Base-by-base conservation (phyloP, 179 eudicot genomes). In the Spinacia oleracea region DNA sequence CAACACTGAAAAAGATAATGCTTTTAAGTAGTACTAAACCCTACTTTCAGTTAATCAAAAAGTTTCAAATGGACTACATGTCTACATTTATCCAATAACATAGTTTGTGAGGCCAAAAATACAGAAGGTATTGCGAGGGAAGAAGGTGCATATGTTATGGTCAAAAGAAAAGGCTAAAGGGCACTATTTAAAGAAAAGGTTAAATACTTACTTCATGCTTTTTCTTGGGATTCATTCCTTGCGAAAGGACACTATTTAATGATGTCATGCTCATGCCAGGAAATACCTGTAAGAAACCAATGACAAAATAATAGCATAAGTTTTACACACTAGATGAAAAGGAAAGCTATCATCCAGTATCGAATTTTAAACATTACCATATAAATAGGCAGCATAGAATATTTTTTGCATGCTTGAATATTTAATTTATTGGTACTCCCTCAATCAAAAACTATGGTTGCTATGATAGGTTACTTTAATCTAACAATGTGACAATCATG, bases 171-270 rank as follows among this genome's bases (percentile, higher is more conserved):
- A 68, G 31, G 77, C 4, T 5, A 64, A 53, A 70, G n/a, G n/a
- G n/a, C n/a, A n/a, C n/a, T n/a, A n/a, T n/a, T n/a, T n/a, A n/a
- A n/a, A n/a, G n/a, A n/a, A n/a, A n/a, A n/a, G n/a, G n/a, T 80
- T 18, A n/a, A 77, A 62, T 31, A 82, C 95, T 72, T 88, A 91
- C 98, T 86, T 95, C 98, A 51, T 95, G 98, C 75, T 89, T 91
- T 84, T 95, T 95, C 90, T 95, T 95, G 66, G 68, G 85, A 82
- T 86, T 93, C 98, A 95, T 95, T 79, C 97, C 98, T 83, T 93
- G 97, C n/a, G 92, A 66, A 82, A 95, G 85, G 79, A 93, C 93
- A 71, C 78, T 84, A 74, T 86, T 87, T 65, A 95, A 87, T 35
- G 89, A 79, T 81, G 82, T 73, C 81, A 87, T 63, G 29, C 83